phyloP scores from a whole-genome alignment of 2,329 filamentous ascomycete genomes.

The Sporothrix inflata region DNA sequence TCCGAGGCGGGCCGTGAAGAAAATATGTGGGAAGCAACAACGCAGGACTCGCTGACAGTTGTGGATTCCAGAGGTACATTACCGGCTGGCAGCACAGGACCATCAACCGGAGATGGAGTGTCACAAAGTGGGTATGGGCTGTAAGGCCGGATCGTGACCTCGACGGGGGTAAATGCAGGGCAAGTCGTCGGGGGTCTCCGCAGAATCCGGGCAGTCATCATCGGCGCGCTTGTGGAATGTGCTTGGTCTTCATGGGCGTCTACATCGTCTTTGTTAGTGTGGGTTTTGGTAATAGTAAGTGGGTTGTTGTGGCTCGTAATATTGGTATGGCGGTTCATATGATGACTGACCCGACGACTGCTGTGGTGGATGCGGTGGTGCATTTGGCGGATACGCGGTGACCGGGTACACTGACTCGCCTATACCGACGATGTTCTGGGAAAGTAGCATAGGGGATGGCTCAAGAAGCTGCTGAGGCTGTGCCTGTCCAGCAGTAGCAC shows the following conservation, averaged over 20 bases:
- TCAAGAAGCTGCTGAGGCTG: not conserved
- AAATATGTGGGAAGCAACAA: not conserved
- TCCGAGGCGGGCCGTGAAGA: not conserved
- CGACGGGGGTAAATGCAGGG: conserved; percentile 9
- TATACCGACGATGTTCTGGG: not conserved
- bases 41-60: not conserved
- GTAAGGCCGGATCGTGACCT: not conserved
- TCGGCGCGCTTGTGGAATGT: not conserved
- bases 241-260: not conserved
- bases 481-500: not conserved
- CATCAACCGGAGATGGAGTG: not conserved
- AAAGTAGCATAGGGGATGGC: not conserved
- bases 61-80: not conserved
- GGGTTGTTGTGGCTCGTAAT: not conserved
- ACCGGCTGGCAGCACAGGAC: not conserved
- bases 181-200: not conserved
- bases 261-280: conserved; percentile 6
- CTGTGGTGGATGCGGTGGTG: not conserved
- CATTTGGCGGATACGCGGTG: not conserved
- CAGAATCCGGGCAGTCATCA: not conserved
- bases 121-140: not conserved
- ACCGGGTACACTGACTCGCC: not conserved
- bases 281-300: not conserved
- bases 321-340: conserved; percentile 11
- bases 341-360: conserved; percentile 20